Evolutionary conservation across 306 rosid genomes (phyloP), one percentile per base, ranked within the genome.

Genomic region (Trifolium fragiferum): DNA sequence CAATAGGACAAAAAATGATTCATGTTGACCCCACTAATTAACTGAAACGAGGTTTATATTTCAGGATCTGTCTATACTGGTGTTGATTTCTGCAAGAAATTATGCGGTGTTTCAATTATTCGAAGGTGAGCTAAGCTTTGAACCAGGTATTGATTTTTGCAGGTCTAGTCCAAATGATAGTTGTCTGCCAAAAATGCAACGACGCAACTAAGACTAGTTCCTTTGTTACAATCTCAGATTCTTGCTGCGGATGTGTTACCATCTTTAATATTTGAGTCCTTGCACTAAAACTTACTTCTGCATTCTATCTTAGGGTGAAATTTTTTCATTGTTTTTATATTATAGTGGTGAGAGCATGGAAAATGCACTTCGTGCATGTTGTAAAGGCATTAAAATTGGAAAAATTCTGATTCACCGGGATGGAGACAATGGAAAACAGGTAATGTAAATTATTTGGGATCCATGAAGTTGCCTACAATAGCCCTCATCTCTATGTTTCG

Each of bases 291-390:
- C 37, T 33, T 50, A 11, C 25, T 78, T 32, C 30, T 1, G 18
- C 18, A 54, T 54, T 18, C 37, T 75, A 9, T 19, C 33, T 33
- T 51, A 51, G 49, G 44, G 41, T 70, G 63, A 68, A 65, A 27
- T 44, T 14, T 62, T 76, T 72, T 74, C 66, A 18, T 64, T 84
- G 76, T 77, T 81, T 73, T 80, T 84, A 40, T 73, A 49, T 81
- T 58, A 37, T 38, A 94, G 99, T 87, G 99, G 99, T 74, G 99
- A 91, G 83, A 93, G 98, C 88, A 93, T 93, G 98, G 98, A 93
- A 87, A 93, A 91, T 75, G 98, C 98, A 15, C 77, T 94, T 70
- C 97, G 97, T 70, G 96, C 99, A 73, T 91, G 99, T 77, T 94
- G 99, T 87, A 94, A 94, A 80, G 97, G 99, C 70, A 94, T 94